Conservation (phyloP, 73 alveolate species). For the Uronychia setigera region DNA sequence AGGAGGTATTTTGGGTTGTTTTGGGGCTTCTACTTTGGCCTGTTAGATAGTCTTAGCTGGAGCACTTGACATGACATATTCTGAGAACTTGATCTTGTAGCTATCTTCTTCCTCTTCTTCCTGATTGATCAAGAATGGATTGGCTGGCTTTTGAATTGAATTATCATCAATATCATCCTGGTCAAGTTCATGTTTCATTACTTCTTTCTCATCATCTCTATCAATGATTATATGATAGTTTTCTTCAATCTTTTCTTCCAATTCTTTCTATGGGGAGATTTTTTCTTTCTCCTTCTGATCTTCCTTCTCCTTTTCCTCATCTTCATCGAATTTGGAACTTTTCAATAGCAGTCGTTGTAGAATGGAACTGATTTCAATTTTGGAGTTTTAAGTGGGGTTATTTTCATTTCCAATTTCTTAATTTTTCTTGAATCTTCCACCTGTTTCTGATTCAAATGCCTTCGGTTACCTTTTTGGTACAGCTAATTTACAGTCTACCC, state of each 20-base stretch:
- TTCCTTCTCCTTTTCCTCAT: neutral
- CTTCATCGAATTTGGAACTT: neutral
- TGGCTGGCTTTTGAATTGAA: too few relatives aligned
- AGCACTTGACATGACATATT: neutral
- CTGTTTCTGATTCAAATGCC: too few relatives aligned
- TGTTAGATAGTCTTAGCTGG: neutral
- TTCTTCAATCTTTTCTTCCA: neutral
- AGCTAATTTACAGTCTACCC: conserved; percentile 59
- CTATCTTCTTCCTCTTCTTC: neutral
- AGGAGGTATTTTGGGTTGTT: neutral
- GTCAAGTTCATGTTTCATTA: neutral
- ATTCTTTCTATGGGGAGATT: neutral
- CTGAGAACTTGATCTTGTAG: neutral
- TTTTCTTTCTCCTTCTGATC: neutral
- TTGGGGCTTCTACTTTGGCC: neutral
- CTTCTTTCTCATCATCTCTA: neutral
- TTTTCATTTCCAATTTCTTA: too few relatives aligned
- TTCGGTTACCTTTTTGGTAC: conserved; percentile 9
- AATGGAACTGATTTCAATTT: neutral
- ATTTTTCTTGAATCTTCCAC: neutral
- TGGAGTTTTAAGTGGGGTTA: neutral
- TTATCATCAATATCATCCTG: neutral
- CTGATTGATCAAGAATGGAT: neutral
- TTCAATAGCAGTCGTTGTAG: neutral
- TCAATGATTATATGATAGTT: too few relatives aligned